Conservation (phyloP, 202 grass and related monocot species). For the Elaeis oleifera region DNA sequence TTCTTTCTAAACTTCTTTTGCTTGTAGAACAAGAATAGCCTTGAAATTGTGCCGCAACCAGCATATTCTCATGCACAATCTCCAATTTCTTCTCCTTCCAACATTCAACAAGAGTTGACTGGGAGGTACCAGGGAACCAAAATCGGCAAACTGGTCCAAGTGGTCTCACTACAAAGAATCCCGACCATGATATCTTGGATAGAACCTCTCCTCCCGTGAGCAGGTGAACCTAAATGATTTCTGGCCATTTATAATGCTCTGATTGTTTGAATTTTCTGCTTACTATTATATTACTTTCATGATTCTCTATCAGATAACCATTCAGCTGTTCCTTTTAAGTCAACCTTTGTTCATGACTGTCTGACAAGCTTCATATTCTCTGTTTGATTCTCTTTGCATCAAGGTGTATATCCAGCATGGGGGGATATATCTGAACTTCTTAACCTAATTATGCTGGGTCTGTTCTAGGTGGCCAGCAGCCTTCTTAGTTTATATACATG, state of each 20-base stretch:
- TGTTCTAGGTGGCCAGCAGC: too few relatives aligned
- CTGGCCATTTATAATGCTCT: not conserved
- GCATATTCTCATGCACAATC: constrained; percentile 60
- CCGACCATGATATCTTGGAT: constrained; percentile 35
- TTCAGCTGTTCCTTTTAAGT: too few relatives aligned
- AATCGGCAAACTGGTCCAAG: constrained; percentile 37
- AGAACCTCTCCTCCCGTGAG: constrained; percentile 33
- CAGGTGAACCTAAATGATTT: constrained; percentile 41
- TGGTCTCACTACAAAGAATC: constrained; percentile 43
- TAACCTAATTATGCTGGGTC: too few relatives aligned
- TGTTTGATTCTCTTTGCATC: too few relatives aligned
- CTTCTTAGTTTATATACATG: too few relatives aligned
- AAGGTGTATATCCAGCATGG: too few relatives aligned
- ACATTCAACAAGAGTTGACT: constrained; percentile 46
- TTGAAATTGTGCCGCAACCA: constrained; percentile 65
- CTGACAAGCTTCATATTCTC: too few relatives aligned
- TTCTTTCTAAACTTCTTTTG: constrained; percentile 23
- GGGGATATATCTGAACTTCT: too few relatives aligned
- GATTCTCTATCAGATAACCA: too few relatives aligned
- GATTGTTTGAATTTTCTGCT: too few relatives aligned
- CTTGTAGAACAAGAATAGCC: constrained; percentile 46
- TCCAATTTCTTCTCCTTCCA: constrained; percentile 53
- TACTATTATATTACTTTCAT: too few relatives aligned
- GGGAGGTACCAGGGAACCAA: constrained; percentile 37
- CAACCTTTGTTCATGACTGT: too few relatives aligned